Evolutionary conservation across 2,329 filamentous ascomycete genomes (phyloP), one percentile per base, ranked within the genome.

Genomic region (Lomentospora prolificans): DNA sequence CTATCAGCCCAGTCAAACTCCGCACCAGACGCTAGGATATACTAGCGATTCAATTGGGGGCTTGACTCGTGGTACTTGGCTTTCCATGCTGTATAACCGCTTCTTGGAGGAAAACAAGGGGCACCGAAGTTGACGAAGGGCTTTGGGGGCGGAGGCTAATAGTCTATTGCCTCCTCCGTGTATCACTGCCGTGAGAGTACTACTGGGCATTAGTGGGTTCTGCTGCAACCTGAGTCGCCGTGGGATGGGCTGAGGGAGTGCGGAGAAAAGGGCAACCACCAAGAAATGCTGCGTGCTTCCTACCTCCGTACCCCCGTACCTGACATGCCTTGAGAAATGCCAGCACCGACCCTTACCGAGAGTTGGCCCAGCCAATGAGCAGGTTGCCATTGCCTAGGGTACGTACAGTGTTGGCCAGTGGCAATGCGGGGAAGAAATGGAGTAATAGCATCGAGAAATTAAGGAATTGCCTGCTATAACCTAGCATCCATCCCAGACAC

Each of bases 361-460:
- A 6, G 30, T 33, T 12, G 30, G 12, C 30, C 36, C 36, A 17
- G 36, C 36, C 36, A 41, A 41, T 41, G 5, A 17, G 44, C 44
- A 1, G 5, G 12, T 12, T 9, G 24, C 17, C 22, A 48, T 48
- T 27, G 44, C 44, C 22, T 25, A 6, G 10, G 6, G 17, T 22
- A 8, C 2, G 3, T 22, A 48, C 41, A n/a, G 8, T 22, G 44
- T 27, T 48, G 44, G 4, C 7, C 19, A 19, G 44, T 19, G 24
- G 44, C 44, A 48, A 48, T 48, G 44, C 44, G 44, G 44, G 44
- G 44, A 48, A 22, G n/a, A 48, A 9, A 48, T 48, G 44, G 44
- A 48, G 44, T 22, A 48, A 9, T 4, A 22, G 44, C 44, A 22
- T 19, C 44, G 17, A 48, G 22, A 48, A 48, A 48, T 41, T 48